Base-by-base conservation (phyloP, 1,284 basidiomycete species). In the Trametes pubescens region DNA sequence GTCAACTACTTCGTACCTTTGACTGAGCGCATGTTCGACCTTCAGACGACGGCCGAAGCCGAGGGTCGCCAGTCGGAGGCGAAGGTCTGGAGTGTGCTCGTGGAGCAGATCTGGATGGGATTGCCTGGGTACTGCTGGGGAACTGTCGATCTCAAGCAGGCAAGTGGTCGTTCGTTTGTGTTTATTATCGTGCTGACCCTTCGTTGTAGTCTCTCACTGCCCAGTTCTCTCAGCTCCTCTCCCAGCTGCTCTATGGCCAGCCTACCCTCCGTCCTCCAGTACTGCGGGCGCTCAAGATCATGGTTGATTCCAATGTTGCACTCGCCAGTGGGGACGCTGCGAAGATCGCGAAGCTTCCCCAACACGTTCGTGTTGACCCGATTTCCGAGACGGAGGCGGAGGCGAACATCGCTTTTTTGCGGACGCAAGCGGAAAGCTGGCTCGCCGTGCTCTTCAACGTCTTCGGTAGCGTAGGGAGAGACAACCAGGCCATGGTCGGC, bases 361-460 rank as follows among this genome's bases (percentile, higher is more conserved):
- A 72, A 49, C 78, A 58, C 0, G 78, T 79, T 4, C 71, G 72
- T 71, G 77, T 65, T 63, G 79, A 63, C 72, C 80, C 67, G 76
- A 86, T 81, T 74, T 77, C 77, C 59, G 76, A 65, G 34, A 82
- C 83, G 37, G 85, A 87, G 65, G 95, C 93, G 2, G 75, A 79
- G 40, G 81, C 80, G 53, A 96, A 96, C 72, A 71, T 98, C 26
- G 81, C 76, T 2, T 92, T 94, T 75, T 82, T 99, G 62, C 88
- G 86, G 54, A 82, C 83, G 0, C 90, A 98, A 72, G 91, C 90
- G 0, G 93, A 95, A 74, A 97, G 94, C 73, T 96, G 98, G 89
- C 86, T 99, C 29, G 91, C 95, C 0, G 94, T 99, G 4, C 83
- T 98, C 49, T 97, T 99, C 82, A 99, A 99, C 75, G 91, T 99